phyloP scores from a whole-genome alignment of 208 protist species.

The Acanthamoeba quina region DNA sequence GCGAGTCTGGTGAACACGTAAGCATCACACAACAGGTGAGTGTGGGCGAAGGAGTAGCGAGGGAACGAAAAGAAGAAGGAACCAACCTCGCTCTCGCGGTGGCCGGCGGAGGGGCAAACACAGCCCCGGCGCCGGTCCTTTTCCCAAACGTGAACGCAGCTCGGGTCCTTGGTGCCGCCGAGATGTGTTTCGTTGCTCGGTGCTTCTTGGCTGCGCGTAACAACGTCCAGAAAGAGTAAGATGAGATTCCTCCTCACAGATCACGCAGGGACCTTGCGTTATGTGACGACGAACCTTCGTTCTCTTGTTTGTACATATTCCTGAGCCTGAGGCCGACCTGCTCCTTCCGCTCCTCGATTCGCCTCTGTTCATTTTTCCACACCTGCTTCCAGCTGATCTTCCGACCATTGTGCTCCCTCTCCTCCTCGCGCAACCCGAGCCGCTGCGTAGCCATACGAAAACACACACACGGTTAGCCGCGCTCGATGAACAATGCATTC shows the following conservation, averaged over 20 bases:
- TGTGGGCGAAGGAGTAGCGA: neutral
- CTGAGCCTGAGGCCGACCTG: conserved; percentile 2
- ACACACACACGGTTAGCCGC: neutral
- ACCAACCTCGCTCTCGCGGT: neutral
- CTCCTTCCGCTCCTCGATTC: neutral
- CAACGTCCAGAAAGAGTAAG: neutral
- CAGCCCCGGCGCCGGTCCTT: neutral
- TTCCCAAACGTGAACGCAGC: neutral
- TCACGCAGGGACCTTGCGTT: neutral
- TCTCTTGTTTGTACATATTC: conserved; percentile 32
- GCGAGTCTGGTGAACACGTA: neutral
- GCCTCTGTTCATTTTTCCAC: conserved; percentile 50
- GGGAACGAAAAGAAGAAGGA: neutral
- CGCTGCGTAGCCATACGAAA: neutral
- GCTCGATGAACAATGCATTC: neutral
- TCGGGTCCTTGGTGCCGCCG: neutral
- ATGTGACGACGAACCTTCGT: conserved; percentile 27
- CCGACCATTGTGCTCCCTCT: neutral
- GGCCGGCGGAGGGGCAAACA: neutral
- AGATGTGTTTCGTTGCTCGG: neutral
- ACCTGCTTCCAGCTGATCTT: conserved; percentile 43
- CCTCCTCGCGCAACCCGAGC: neutral
- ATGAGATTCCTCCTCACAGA: neutral
- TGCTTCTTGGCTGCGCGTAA: conserved; percentile 26
- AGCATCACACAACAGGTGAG: neutral